Conservation (phyloP, 177 flowering plant genomes). For the Vitis hybrid region DNA sequence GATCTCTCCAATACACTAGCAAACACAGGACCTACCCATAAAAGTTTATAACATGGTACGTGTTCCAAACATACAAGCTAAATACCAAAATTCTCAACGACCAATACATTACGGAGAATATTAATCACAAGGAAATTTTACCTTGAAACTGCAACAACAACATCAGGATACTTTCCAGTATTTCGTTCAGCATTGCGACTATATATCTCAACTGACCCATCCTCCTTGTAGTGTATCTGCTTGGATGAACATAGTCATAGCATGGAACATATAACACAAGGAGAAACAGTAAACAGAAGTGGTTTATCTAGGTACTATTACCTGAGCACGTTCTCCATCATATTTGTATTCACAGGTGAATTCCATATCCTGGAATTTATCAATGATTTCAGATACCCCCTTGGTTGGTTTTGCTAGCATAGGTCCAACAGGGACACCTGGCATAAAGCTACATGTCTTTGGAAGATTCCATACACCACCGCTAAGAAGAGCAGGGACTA, state of each 20-base stretch:
- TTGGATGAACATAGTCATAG: slow-evolving; percentile 4
- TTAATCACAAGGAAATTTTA: slow-evolving; percentile 20
- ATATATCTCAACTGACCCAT: slow-evolving; percentile 92
- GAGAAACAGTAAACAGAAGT: neutral
- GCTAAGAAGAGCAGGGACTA: slow-evolving; percentile 73
- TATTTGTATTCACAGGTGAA: slow-evolving; percentile 98
- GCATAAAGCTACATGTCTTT: slow-evolving; percentile 68
- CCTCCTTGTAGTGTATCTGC: slow-evolving; percentile 87
- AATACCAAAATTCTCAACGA: neutral
- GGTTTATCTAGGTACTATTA: slow-evolving; percentile 15
- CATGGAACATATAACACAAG: neutral
- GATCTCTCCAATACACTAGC: neutral
- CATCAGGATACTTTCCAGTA: slow-evolving; percentile 96
- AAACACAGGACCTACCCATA: neutral
- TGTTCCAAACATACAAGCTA: no score
- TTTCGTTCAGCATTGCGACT: slow-evolving; percentile 97
- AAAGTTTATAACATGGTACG: no score
- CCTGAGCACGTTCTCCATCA: slow-evolving; percentile 99
- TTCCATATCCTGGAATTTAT: slow-evolving; percentile 85
- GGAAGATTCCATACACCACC: slow-evolving; percentile 86
- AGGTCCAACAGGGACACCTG: slow-evolving; percentile 94
- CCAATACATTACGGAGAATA: neutral
- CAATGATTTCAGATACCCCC: slow-evolving; percentile 85
- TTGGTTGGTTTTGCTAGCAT: slow-evolving; percentile 98
- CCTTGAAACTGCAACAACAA: slow-evolving; percentile 68